Evolutionary conservation across 441 rosid genomes (phyloP), one percentile per base, ranked within the genome.

Genomic region (Erodium chrysanthum): DNA sequence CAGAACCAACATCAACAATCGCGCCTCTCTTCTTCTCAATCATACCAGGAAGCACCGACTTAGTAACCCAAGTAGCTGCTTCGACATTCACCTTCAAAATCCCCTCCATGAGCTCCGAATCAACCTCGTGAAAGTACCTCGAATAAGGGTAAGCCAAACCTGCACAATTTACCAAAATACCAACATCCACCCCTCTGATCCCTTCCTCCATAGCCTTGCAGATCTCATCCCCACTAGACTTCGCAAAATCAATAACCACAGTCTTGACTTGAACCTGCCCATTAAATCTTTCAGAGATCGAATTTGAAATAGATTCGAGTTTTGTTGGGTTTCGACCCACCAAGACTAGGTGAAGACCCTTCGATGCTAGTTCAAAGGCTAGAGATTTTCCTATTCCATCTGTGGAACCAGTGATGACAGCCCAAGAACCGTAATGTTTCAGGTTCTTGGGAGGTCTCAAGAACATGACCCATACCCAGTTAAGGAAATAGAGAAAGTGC

Each of bases 341-440:
- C 46, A 79, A 31, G 21, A 81, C 71, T 5, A 79, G 29, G 73
- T 72, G 77, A 9, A 79, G 79, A 58, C 82, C 79, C 59, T 69
- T 66, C 1, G 74, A 75, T 0, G 83, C 81, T 3, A 75, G 56
- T 15, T 77, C 70, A 22, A 79, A 73, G 6, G 83, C 78, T 2
- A 82, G 54, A 52, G 81, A 76, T 17, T 73, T 75, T 4, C 85
- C 81, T 11, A 75, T 79, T 4, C 81, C 83, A 0, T 71, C 83
- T 0, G 78, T 79, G 40, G 81, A 64, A 66, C 84, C 80, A 0
- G 80, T 78, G 65, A 81, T 20, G 6, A 76, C 6, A 1, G 79
- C 78, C 85, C 81, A 82, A 1, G 70, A 69, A 37, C 79, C 74
- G 11, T 79, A 82, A 12, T 69, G 29, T 1, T 8, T 68, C 31